A percentile compares a stretch with the other conserved stretches of the same genome.
Conservation (phyloP, 2,329 filamentous ascomycete species). For the Dactylonectria estremocensis region DNA sequence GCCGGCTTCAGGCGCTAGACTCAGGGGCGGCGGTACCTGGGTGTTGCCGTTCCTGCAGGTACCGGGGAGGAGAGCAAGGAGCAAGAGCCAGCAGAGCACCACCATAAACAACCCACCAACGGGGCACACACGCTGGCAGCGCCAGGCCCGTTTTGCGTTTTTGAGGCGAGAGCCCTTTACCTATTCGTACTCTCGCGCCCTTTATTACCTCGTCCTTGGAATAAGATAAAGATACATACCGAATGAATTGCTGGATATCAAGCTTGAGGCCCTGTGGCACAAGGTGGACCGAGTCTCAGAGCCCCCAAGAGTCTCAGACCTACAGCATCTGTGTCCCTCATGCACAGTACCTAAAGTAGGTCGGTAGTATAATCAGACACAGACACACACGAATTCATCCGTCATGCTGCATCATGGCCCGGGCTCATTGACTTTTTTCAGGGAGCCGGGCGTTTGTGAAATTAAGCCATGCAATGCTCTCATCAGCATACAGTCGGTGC, state of each 20-base stretch:
- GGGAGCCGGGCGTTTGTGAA: slow-evolving; percentile 24
- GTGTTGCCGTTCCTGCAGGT: slow-evolving; percentile 52
- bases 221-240: neutral
- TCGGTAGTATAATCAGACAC: neutral
- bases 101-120: slow-evolving; percentile 9
- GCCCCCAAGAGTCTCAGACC: slow-evolving; percentile 14
- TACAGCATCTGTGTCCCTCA: slow-evolving; percentile 1
- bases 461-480: slow-evolving; percentile 27
- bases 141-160: neutral
- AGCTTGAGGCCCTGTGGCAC: slow-evolving; percentile 13
- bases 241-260: slow-evolving; percentile 12
- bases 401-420: slow-evolving; percentile 7
- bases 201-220: neutral
- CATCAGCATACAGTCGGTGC: slow-evolving; percentile 11
- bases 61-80: slow-evolving; percentile 29
- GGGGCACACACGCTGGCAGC: neutral
- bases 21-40: slow-evolving; percentile 43
- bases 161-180: neutral
- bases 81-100: neutral
- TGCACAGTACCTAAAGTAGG: too few relatives aligned
- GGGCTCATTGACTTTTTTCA: slow-evolving; percentile 8
- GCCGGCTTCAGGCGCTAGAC: slow-evolving; percentile 29
- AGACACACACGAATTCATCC: neutral
- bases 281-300: slow-evolving; percentile 22
- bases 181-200: neutral